Evolutionary conservation across 371 early-diverging fungal genomes (phyloP), one percentile per base, ranked within the genome.

Genomic region (Capillidium heterosporum): DNA sequence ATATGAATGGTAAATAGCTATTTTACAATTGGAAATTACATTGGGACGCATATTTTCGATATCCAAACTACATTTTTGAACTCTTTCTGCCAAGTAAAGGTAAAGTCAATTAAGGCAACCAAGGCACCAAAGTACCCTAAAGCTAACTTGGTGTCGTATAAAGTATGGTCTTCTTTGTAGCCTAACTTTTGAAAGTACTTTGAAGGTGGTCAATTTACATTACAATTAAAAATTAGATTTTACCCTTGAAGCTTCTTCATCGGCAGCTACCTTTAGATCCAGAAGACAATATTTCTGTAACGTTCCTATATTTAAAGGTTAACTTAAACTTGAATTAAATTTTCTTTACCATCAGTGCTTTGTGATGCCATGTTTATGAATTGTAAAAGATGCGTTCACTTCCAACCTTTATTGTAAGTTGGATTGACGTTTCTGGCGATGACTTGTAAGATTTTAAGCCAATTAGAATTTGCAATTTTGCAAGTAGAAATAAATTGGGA

Each of bases 211-310:
- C 7, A 44, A 28, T 49, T 11, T 27, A 4, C 15, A 19, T 13
- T 19, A 15, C 11, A 35, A 32, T 21, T 15, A 27, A 17, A 32
- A 35, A 19, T 19, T 32, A 28, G 8, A 19, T 7, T 27, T 23
- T 53, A 53, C 53, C 35, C 32, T 53, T 4, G 53, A 21, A 19
- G 39, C 53, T 23, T 53, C 35, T 24, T 40, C 53, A 53, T 53
- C 53, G 3, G 53, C 53, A 35, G 53, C 53, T 3, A 53, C 53
- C 19, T 53, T 53, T n/a, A 53, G 35, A 53, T 53, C 53, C 23
- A 53, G 23, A n/a, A 53, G 19, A 35, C 39, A 35, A 24, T 53
- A 53, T 39, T 53, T 53, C 17, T 31, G 50, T 17, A 49, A 13
- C n/a, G 28, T 13, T 13, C 28, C 50, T 35, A 35, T 35, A 7